Conservation (phyloP, 2,329 filamentous ascomycete genomes). For the Blastomyces gilchristii region DNA sequence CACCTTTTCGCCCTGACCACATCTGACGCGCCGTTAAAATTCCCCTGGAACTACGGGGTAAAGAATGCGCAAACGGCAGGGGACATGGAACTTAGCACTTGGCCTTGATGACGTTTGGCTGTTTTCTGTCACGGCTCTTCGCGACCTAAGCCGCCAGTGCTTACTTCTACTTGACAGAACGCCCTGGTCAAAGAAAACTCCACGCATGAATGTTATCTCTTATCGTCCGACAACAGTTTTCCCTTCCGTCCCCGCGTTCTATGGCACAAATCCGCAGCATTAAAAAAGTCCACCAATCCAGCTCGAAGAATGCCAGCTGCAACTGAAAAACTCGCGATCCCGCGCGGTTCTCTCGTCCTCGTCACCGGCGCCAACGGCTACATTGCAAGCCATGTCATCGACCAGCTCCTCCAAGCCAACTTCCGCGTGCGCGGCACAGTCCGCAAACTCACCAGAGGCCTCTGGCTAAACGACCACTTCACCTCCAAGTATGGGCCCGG, state of each 20-base stretch:
- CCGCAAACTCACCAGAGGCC: conserved; percentile 18
- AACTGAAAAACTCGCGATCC: conserved; percentile 16
- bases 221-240: neutral
- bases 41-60: too few species aligned
- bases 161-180: neutral
- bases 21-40: neutral
- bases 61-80: too few species aligned
- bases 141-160: neutral
- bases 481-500: neutral
- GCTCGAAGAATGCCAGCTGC: neutral
- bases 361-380: conserved; percentile 42
- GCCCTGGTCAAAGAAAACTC: too few species aligned
- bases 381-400: conserved; percentile 35
- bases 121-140: neutral
- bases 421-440: conserved; percentile 40
- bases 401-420: conserved; percentile 33
- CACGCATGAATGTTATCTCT: neutral
- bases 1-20: neutral
- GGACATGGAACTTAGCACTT: too few species aligned
- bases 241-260: neutral
- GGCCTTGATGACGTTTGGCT: too few species aligned
- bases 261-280: neutral
- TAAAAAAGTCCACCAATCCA: neutral
- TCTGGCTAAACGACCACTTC: conserved; percentile 3
- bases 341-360: conserved; percentile 29